Conservation (phyloP, 768 basidiomycete genomes). For the Boletus subparvulus region DNA sequence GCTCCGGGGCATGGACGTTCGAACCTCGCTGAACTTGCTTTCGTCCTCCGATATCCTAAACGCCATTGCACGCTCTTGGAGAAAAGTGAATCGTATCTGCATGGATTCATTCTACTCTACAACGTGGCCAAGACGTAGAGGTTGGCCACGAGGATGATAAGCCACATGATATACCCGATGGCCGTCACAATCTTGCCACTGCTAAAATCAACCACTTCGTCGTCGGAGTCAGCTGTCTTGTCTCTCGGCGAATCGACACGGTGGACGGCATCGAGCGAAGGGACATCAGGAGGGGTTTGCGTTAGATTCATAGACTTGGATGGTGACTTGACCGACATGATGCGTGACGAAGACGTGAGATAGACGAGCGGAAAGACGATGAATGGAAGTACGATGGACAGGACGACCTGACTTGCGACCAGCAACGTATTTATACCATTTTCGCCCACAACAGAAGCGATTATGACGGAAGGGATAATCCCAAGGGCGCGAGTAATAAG, state of each 20-base stretch:
- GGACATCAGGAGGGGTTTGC: neutral
- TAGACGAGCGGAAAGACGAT: slow-evolving; percentile 79
- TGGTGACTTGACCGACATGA: slow-evolving; percentile 61
- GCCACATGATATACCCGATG: no score
- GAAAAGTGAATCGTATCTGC: no score
- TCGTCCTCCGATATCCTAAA: no score
- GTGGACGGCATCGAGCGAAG: neutral
- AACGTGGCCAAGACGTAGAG: no score
- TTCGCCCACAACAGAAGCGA: slow-evolving; percentile 71
- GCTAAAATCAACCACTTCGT: no score
- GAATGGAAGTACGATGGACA: slow-evolving; percentile 84
- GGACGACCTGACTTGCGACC: slow-evolving; percentile 81
- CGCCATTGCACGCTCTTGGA: no score
- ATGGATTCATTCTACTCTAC: no score
- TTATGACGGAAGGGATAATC: slow-evolving; percentile 77
- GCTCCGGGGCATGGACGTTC: no score
- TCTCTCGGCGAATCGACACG: neutral
- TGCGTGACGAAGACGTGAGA: slow-evolving; percentile 60
- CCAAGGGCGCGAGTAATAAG: slow-evolving; percentile 78
- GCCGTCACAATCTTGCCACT: no score
- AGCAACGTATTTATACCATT: slow-evolving; percentile 73
- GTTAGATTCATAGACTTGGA: neutral
- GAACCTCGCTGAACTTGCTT: no score
- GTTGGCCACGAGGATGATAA: no score
- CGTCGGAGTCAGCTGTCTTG: slow-evolving; percentile 14